Evolutionary conservation across 2,329 filamentous ascomycete species (phyloP), one percentile per base, ranked within the genome.

Genomic region (Monosporascus sp.): DNA sequence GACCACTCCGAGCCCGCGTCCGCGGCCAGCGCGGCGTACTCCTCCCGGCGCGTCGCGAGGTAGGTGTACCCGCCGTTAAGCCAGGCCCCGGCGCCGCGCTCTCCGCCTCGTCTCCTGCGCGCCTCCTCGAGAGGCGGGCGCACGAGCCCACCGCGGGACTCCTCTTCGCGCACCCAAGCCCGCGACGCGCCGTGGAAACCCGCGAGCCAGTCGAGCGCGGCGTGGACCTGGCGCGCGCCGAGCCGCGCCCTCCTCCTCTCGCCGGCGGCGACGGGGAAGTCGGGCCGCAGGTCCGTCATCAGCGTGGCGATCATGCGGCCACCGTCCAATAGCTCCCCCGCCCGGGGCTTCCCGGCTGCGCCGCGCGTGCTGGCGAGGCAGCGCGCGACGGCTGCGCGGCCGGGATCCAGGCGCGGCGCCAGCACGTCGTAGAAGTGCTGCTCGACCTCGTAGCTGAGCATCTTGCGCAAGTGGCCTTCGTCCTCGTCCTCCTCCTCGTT

Each of bases 31-130:
- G 65, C 68, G 1, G 62, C 63, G 54, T 81, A 85, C 62, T 88
- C 85, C 18, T 65, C 75, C 7, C 72, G 72, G 5, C 85, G 75
- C 0, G 85, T 88, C 1, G 82, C 80, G 0, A 88, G 79, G 58
- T 88, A 88, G 0, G 84, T 86, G 60, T 88, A 88, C 0, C 85
- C 84, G 1, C 85, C 85, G 44, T 87, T 85, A 6, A 84, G 66
- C 85, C 85, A 69, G 17, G 88, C 2, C 82, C 55, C 5, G 67
- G 70, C 11, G 39, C 49, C 50, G 3, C 59, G 53, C 0, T 52
- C 53, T 2, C 44, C 51, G 15, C 58, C 41, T 6, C 63, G 60
- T 15, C 70, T 60, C 22, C 69, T 65, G n/a, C 65, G 60, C 0
- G 62, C 63, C 57, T 86, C 83, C 20, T 83, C 71, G 0, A 86